A percentile compares a stretch with the other conserved stretches of the same genome.
Evolutionary conservation across 2,329 filamentous ascomycete genomes (phyloP).

Genomic region (Clonostachys byssicola): DNA sequence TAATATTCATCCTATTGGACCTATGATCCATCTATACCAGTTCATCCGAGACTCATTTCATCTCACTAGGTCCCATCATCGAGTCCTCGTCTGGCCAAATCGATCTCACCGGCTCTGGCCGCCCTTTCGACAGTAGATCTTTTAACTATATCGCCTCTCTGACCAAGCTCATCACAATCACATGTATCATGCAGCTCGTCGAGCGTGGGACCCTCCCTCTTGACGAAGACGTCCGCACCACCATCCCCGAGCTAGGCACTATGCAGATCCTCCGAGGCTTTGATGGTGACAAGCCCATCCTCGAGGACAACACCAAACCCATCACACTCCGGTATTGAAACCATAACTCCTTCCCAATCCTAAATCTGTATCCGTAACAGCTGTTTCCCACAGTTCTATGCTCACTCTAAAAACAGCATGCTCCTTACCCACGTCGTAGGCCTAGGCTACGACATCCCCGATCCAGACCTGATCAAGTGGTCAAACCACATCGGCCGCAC

Average conservation of each 20-base stretch:
- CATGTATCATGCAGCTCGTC: constrained; percentile 31
- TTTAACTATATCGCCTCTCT: constrained; percentile 32
- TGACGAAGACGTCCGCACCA: constrained; percentile 26
- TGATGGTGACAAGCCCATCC: constrained; percentile 23
- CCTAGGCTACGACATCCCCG: constrained; percentile 33
- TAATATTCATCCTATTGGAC: neutral
- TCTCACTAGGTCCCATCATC: constrained; percentile 20
- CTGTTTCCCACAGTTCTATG: neutral
- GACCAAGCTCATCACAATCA: constrained; percentile 33
- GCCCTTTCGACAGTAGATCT: constrained; percentile 20
- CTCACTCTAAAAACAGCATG: constrained; percentile 11
- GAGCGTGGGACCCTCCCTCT: constrained; percentile 24
- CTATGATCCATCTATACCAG: neutral
- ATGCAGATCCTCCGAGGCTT: constrained; percentile 31
- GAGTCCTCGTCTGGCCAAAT: constrained; percentile 23
- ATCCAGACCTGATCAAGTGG: constrained; percentile 34
- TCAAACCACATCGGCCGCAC: constrained; percentile 23
- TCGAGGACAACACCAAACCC: constrained; percentile 25
- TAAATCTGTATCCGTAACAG: too few relatives aligned
- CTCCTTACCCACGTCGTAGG: constrained; percentile 47
- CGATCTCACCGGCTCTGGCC: constrained; percentile 17
- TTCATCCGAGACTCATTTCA: constrained; percentile 12
- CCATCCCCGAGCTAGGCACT: constrained; percentile 24
- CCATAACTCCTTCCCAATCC: too few relatives aligned
- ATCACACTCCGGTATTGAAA: constrained; percentile 28